Evolutionary conservation across 1,284 basidiomycete genomes (phyloP).

Genomic region (Boletus semigastroideus): DNA sequence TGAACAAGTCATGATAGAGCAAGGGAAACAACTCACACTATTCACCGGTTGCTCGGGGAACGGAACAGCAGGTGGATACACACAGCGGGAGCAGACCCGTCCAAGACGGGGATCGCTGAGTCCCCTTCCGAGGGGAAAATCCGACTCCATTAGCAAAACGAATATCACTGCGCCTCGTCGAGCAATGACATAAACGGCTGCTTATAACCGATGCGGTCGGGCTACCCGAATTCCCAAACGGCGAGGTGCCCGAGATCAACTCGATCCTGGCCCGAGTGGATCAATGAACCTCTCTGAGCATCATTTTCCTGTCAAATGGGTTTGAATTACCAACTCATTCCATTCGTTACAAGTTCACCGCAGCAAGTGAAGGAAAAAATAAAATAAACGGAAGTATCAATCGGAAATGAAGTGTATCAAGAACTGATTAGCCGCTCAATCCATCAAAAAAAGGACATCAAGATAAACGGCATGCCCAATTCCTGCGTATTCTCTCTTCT

Average conservation of each 20-base stretch:
- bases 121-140: no score
- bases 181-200: no score
- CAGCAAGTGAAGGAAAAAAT: background rate
- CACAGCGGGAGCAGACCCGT: background rate
- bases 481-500: constrained; percentile 48
- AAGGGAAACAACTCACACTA: constrained; percentile 19
- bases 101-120: background rate
- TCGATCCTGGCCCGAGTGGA: background rate
- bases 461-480: constrained; percentile 72
- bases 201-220: no score
- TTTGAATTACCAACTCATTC: constrained; percentile 2
- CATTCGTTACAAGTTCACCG: background rate
- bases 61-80: background rate
- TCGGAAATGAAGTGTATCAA: constrained; percentile 44
- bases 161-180: background rate
- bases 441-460: constrained; percentile 37
- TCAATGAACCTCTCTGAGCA: background rate
- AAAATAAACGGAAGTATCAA: background rate
- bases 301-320: background rate
- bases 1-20: constrained; percentile 8
- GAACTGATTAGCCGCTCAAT: constrained; percentile 69
- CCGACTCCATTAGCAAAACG: background rate
- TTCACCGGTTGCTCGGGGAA: constrained; percentile 15
- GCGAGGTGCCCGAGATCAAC: constrained; percentile 3
- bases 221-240: background rate